Evolutionary conservation across 2,329 filamentous ascomycete species (phyloP), one percentile per base, ranked within the genome.

Genomic region (Hymenoscyphus fraxineus): DNA sequence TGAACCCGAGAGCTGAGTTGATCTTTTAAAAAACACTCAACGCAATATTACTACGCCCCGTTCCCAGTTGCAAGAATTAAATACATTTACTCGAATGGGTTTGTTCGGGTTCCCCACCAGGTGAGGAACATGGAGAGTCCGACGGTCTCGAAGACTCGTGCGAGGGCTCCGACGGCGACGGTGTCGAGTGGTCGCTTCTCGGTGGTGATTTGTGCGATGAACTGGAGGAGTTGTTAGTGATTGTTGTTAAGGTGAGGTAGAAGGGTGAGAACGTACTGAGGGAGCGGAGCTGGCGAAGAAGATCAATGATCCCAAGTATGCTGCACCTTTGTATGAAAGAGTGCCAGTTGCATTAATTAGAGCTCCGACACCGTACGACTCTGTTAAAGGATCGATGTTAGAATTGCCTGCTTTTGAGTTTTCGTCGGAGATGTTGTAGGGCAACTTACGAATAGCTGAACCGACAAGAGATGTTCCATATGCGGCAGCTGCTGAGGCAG

Each of bases 91-190:
- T 75, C 87, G 79, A 97, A 96, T 66, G 92, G 92, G 83, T 93
- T 94, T 80, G 92, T 95, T 77, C 91, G 89, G 75, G 94, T 97
- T 75, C 94, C 94, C 94, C 94, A 98, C 90, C 92, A 98, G 77
- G 92, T 97, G 73, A 98, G 84, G 86, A 98, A 92, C 75, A 97
- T 78, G 68, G 90, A 93, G 65, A 98, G 86, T 69, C 94, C 95
- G 66, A 98, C 86, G 2, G 95, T 97, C 86, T 98, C 95, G 72
- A 97, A 86, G 72, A 95, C 58, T 80, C 95, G 93, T 75, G 91
- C 89, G 60, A 95, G 80, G 68, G 90, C 86, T 76, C 90, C 91
- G 70, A 97, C 89, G 72, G 92, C 92, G 71, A 98, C 87, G 68
- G 91, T 94, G 80, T 98, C 94, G 65, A 95, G 80, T 61, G 94